Percentiles rank a stretch among this genome's conserved stretches.
Conservation (phyloP, 257 asterid species). For the Orobanche coerulescens region DNA sequence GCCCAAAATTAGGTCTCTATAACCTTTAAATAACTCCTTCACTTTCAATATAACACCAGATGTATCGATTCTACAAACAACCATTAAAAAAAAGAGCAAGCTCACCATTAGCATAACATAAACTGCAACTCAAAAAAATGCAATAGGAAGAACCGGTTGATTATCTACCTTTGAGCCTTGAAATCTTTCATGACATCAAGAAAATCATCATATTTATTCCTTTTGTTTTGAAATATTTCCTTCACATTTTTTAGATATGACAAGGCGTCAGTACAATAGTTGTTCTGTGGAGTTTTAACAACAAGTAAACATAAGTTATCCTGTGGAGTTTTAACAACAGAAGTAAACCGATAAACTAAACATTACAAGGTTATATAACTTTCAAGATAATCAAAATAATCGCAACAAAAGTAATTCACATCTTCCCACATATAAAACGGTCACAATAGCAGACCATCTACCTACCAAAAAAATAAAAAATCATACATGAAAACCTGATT, state of each 20-base stretch:
- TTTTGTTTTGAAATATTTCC: conserved; percentile 65
- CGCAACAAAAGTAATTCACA: neutral
- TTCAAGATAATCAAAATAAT: neutral
- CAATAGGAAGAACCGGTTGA: neutral
- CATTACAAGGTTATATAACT: neutral
- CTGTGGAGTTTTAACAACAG: neutral
- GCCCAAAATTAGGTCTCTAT: conserved; percentile 72
- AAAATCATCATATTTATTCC: conserved; percentile 72
- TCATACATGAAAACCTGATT: no score
- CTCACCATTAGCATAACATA: neutral
- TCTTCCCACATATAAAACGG: neutral
- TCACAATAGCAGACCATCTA: conserved; percentile 2
- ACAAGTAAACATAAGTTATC: conserved; percentile 11
- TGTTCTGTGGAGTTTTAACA: conserved; percentile 35
- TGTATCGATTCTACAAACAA: conserved; percentile 51
- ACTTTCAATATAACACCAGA: conserved; percentile 60
- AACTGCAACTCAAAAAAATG: conserved; percentile 14
- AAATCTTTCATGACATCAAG: conserved; percentile 95
- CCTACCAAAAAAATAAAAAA: neutral
- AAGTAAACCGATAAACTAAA: neutral
- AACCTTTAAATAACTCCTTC: conserved; percentile 74
- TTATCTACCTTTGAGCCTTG: conserved; percentile 69
- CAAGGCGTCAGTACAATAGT: conserved; percentile 70
- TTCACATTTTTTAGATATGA: conserved; percentile 68
- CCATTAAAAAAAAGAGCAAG: conserved; percentile 20